phyloP scores from a whole-genome alignment of 2,329 filamentous ascomycete genomes.

The Blastomyces parvus region DNA sequence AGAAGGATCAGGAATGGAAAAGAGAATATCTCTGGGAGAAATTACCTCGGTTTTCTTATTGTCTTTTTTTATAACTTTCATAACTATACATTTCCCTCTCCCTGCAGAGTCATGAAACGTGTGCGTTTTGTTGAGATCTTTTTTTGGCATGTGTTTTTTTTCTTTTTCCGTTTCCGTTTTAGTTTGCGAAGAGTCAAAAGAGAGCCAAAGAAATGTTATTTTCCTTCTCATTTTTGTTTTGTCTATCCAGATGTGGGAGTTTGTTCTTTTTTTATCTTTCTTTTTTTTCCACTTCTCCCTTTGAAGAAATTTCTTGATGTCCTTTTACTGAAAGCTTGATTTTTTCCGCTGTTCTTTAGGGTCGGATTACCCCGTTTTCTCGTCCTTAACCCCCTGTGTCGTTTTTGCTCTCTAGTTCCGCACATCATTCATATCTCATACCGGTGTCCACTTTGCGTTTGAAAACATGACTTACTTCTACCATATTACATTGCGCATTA shows the following conservation, averaged over 20 bases:
- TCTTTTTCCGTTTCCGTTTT: slow-evolving; percentile 15
- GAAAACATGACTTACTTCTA: not conserved
- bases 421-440: slow-evolving; percentile 1
- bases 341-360: not conserved
- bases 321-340: not conserved
- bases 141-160: slow-evolving; percentile 15
- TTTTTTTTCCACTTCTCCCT: not conserved
- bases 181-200: slow-evolving; percentile 10
- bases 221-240: slow-evolving; percentile 8
- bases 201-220: slow-evolving; percentile 11
- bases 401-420: not conserved
- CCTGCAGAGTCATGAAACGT: slow-evolving; percentile 1
- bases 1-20: not conserved
- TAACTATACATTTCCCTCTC: not conserved
- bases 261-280: slow-evolving; percentile 1
- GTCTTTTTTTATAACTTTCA: not conserved
- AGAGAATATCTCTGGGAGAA: slow-evolving; percentile 4
- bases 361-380: not conserved
- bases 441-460: slow-evolving; percentile 1
- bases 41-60: not conserved
- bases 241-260: slow-evolving; percentile 9
- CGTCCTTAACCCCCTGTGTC: not conserved
- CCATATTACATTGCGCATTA: slow-evolving; percentile 1
- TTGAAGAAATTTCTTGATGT: not conserved
- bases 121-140: slow-evolving; percentile 1